phyloP scores from a whole-genome alignment of 169 alveolate species.

The Babesia ovis region DNA sequence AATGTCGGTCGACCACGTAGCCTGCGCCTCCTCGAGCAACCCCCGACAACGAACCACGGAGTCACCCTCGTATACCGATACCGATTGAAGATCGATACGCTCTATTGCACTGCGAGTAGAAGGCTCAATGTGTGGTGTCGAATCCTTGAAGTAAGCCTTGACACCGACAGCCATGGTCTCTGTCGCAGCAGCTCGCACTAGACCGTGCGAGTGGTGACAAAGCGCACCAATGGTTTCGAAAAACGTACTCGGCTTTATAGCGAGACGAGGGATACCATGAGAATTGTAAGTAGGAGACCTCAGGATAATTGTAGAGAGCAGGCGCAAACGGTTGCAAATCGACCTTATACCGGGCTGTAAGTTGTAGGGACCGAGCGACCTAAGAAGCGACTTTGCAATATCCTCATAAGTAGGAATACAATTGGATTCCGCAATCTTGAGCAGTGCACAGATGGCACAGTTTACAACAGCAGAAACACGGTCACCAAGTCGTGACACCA shows the following conservation, averaged over 20 bases:
- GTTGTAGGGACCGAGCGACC: slow-evolving; percentile 18
- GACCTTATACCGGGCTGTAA: slow-evolving; percentile 15
- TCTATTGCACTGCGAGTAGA: slow-evolving; percentile 6
- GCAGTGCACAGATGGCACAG: slow-evolving; percentile 37
- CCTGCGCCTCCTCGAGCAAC: slow-evolving; percentile 31
- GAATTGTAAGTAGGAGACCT: slow-evolving; percentile 37
- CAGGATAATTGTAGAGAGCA: slow-evolving; percentile 16
- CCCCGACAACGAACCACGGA: background rate
- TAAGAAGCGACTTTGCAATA: background rate
- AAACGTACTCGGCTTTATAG: slow-evolving; percentile 2
- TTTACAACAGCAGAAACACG: slow-evolving; percentile 40
- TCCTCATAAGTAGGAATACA: slow-evolving; percentile 38
- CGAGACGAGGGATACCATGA: slow-evolving; percentile 7
- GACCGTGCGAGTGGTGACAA: slow-evolving; percentile 23
- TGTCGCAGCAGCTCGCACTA: slow-evolving; percentile 28
- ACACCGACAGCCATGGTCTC: slow-evolving; percentile 18
- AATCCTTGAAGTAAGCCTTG: slow-evolving; percentile 13
- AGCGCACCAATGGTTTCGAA: slow-evolving; percentile 20
- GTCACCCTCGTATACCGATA: slow-evolving; percentile 15
- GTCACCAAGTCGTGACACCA: slow-evolving; percentile 18
- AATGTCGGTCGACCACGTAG: slow-evolving; percentile 30
- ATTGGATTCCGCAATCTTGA: slow-evolving; percentile 34
- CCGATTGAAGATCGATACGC: background rate
- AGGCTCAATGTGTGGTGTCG: slow-evolving; percentile 3
- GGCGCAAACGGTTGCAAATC: slow-evolving; percentile 39